These are phyloP conservation scores for Laburnicola sp. DNA, from an alignment of 2,329 filamentous ascomycete genomes.

Conservation along the genomic window DNA sequence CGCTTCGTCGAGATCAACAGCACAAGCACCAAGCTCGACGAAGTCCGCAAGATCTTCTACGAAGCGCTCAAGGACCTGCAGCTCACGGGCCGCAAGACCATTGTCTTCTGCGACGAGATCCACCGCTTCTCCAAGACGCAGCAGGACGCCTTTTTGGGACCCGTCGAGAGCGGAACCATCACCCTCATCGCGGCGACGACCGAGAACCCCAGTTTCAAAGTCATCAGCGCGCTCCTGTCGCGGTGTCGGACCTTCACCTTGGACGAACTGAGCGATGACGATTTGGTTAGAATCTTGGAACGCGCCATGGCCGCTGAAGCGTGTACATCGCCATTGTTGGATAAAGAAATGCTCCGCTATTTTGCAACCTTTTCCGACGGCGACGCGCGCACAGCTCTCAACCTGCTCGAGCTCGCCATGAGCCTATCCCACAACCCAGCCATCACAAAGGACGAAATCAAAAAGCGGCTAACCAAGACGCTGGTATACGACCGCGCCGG, in stretches of 20 bases:
- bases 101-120: constrained; percentile 97
- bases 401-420: constrained; percentile 86
- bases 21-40: constrained; percentile 81
- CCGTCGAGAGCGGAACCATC: constrained; percentile 87
- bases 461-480: constrained; percentile 82
- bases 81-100: constrained; percentile 85
- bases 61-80: constrained; percentile 79
- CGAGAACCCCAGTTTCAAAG: constrained; percentile 94
- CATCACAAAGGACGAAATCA: constrained; percentile 76
- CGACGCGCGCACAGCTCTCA: constrained; percentile 89
- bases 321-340: constrained; percentile 63
- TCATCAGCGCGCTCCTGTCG: constrained; percentile 83
- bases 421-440: constrained; percentile 67
- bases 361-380: constrained; percentile 87
- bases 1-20: constrained; percentile 96
- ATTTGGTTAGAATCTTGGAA: constrained; percentile 72
- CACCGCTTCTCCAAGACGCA: constrained; percentile 89
- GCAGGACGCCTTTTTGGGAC: constrained; percentile 91
- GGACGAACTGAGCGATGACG: constrained; percentile 69
- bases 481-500: constrained; percentile 93
- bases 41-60: constrained; percentile 88
- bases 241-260: constrained; percentile 90
- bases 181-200: constrained; percentile 95
- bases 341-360: constrained; percentile 76
- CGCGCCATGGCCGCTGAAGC: constrained; percentile 71